These are phyloP conservation scores for Euclidium syriacum DNA, from an alignment of 345 rosid genomes.

Conservation along the genomic window DNA sequence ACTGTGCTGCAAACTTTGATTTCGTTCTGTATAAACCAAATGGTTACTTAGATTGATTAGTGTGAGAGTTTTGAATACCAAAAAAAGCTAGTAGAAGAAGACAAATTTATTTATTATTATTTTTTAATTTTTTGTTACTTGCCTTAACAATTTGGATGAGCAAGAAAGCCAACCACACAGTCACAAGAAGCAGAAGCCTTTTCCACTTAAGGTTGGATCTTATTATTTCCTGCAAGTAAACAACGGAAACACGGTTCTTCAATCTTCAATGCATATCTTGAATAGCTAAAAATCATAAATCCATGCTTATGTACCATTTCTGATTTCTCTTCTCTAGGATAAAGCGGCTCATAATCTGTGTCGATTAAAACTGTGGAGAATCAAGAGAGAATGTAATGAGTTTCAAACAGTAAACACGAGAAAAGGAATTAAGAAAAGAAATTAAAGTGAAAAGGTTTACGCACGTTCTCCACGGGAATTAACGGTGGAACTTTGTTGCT, in stretches of 20 bases:
- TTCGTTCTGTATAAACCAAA: constrained; percentile 52
- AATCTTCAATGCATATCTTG: background rate
- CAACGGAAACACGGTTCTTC: background rate
- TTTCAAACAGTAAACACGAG: background rate
- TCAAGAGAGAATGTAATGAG: background rate
- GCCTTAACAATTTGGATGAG: constrained; percentile 71
- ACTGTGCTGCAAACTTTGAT: constrained; percentile 54
- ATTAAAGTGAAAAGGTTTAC: constrained; percentile 14
- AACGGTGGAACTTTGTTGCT: constrained; percentile 35
- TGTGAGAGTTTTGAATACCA: background rate
- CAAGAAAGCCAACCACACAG: constrained; percentile 69
- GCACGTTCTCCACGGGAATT: constrained; percentile 85
- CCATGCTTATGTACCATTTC: constrained; percentile 37
- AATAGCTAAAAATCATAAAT: background rate
- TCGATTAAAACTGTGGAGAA: constrained; percentile 62
- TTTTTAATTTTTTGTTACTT: too few relatives aligned
- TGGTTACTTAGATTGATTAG: background rate
- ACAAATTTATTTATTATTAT: too few relatives aligned
- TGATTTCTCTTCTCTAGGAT: constrained; percentile 66
- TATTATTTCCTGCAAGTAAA: constrained; percentile 48
- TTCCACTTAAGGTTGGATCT: constrained; percentile 72
- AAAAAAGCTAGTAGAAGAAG: background rate
- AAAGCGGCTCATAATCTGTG: constrained; percentile 63
- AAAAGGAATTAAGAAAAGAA: background rate
- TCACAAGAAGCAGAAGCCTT: constrained; percentile 39